Conservation (phyloP, 208 protist species). For the Leishmania tropica region DNA sequence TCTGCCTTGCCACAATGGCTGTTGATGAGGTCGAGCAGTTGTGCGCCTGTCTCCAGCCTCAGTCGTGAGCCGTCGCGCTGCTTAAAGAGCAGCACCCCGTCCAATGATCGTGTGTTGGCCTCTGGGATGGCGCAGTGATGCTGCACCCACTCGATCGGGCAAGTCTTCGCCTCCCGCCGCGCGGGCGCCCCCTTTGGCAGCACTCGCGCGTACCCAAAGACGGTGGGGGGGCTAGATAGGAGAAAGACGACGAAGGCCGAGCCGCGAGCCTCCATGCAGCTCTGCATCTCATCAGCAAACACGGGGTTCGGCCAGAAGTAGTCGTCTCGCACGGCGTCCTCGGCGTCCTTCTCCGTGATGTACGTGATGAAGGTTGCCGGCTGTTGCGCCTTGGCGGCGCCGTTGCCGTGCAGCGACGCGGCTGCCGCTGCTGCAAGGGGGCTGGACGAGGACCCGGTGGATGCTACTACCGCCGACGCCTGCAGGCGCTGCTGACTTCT, state of each 20-base stretch:
- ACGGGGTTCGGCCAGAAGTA: slow-evolving; percentile 45
- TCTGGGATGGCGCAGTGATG: slow-evolving; percentile 57
- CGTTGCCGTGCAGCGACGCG: slow-evolving; percentile 11
- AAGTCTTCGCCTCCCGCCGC: slow-evolving; percentile 26
- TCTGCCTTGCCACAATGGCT: slow-evolving; percentile 16
- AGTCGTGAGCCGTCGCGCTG: slow-evolving; percentile 61
- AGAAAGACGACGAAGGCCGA: slow-evolving; percentile 48
- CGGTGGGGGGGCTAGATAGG: slow-evolving; percentile 32
- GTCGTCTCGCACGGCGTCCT: slow-evolving; percentile 49
- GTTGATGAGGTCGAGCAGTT: slow-evolving; percentile 54
- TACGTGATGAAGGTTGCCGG: slow-evolving; percentile 44
- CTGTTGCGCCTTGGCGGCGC: slow-evolving; percentile 11
- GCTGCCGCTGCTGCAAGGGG: slow-evolving; percentile 12
- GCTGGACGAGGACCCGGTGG: neutral
- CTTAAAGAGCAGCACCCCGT: slow-evolving; percentile 45
- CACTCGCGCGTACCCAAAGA: slow-evolving; percentile 68
- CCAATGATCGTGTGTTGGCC: slow-evolving; percentile 25
- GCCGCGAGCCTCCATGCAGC: slow-evolving; percentile 37
- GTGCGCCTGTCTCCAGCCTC: slow-evolving; percentile 59
- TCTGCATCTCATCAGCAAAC: slow-evolving; percentile 47
- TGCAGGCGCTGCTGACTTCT: slow-evolving; percentile 30
- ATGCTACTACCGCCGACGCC: neutral
- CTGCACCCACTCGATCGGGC: slow-evolving; percentile 63
- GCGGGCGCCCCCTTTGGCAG: slow-evolving; percentile 19
- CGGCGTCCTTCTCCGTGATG: slow-evolving; percentile 49